Conservation (phyloP, 345 rosid species). For the Gossypium herbaceum region DNA sequence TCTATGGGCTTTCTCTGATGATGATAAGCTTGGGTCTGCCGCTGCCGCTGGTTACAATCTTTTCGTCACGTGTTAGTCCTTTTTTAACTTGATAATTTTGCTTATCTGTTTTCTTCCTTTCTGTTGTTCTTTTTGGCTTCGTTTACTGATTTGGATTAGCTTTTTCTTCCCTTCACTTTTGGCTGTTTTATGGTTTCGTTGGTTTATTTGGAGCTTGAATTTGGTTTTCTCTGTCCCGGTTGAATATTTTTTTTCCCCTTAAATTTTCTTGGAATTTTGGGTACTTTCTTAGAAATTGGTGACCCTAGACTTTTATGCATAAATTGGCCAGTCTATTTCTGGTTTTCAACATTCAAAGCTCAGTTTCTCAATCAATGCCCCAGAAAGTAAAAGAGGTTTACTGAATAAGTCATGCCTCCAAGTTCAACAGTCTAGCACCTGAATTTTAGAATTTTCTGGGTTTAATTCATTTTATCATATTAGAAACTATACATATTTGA, state of each 20-base stretch:
- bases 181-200: neutral
- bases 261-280: neutral
- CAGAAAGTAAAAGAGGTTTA: too few relatives aligned
- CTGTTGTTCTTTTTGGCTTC: neutral
- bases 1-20: slow-evolving; percentile 86
- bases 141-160: neutral
- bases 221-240: neutral
- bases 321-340: too few relatives aligned
- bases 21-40: slow-evolving; percentile 32
- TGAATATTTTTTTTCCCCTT: neutral
- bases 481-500: neutral
- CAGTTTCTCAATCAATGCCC: too few relatives aligned
- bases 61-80: slow-evolving; percentile 51
- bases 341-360: too few relatives aligned
- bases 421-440: neutral
- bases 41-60: slow-evolving; percentile 44
- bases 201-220: neutral
- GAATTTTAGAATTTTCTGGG: neutral
- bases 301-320: neutral
- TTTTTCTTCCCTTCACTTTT: neutral
- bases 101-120: neutral
- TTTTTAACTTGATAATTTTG: neutral
- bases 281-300: neutral
- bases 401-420: neutral
- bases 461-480: neutral